Base-by-base conservation (phyloP, 2,329 filamentous ascomycete genomes). In the Graphiopsis chlorocephala region DNA sequence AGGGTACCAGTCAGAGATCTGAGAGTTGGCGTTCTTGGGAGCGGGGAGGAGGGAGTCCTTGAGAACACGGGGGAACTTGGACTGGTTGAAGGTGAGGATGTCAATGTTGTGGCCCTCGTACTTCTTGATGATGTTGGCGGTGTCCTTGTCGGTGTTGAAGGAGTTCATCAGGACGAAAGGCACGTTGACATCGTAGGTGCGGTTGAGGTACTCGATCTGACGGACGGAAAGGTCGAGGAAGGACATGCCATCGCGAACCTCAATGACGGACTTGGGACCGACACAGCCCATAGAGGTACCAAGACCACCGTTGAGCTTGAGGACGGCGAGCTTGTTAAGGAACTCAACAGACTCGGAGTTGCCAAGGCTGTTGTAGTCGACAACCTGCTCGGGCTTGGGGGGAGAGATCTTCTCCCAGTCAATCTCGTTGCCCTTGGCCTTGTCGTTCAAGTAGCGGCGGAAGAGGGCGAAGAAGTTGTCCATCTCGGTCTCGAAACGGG, bases 401-500 rank as follows among this genome's bases (percentile, higher is more conserved):
- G 95, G 95, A 63, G 91, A 90, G 79, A 99, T 99, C 76, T 93
- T 92, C 70, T 96, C 93, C 95, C 95, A 99, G 79, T 97, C 92
- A 72, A 92, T 94, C 77, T 88, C 88, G 78, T 95, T 97, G 79
- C 94, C 93, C 88, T 98, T 98, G 77, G 95, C 94, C 86, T 97
- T 97, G 84, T 98, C 95, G 78, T 97, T 97, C 69, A 99, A 85
- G 82, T 97, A 99, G 82, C 95, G 89, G 77, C 95, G 91, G 90
- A 99, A 99, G 68, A 99, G 90, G 67, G 93, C 90, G 78, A 99
- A 99, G 86, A 99, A 99, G 88, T 99, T 99, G 87, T 99, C 95
- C 93, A 97, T 98, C 83, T 99, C 94, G 4, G 93, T 96, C 84
- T 98, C 94, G 80, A 98, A 98, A 71, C 96, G 88, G 91, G 72